Conservation (phyloP, 2,329 filamentous ascomycete species). For the Dactylonectria estremocensis region DNA sequence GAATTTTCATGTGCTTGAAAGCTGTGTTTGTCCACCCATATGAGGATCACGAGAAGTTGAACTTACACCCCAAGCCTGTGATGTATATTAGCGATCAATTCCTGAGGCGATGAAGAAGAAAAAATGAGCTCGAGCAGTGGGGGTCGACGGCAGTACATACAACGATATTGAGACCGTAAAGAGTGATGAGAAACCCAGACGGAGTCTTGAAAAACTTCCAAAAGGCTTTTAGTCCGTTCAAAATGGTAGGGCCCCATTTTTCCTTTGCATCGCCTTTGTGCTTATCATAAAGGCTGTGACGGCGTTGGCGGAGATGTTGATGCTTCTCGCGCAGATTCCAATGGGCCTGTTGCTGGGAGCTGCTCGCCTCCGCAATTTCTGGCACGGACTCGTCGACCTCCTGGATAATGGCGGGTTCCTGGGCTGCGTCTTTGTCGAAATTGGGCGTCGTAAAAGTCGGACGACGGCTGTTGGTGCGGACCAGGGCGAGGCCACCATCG, state of each 20-base stretch:
- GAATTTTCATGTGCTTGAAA: not conserved
- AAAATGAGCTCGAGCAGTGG: no score
- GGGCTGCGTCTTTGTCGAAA: constrained; percentile 9
- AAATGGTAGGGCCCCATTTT: constrained; percentile 44
- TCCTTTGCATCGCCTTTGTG: constrained; percentile 43
- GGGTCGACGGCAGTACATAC: constrained; percentile 29
- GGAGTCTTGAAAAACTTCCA: constrained; percentile 50
- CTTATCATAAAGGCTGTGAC: constrained; percentile 40
- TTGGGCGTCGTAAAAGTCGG: constrained; percentile 26
- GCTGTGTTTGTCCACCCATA: not conserved
- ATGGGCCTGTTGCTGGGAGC: constrained; percentile 20
- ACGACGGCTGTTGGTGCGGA: constrained; percentile 33
- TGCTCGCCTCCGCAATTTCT: not conserved
- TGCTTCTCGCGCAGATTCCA: constrained; percentile 24
- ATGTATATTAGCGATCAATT: constrained; percentile 2
- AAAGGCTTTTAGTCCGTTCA: constrained; percentile 46
- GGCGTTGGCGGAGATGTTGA: constrained; percentile 34
- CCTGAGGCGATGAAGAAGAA: not conserved
- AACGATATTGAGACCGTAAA: constrained; percentile 50
- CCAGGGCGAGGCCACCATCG: constrained; percentile 44
- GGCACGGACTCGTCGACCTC: constrained; percentile 2
- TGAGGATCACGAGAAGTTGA: not conserved
- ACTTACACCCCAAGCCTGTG: constrained; percentile 47
- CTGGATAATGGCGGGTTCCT: constrained; percentile 13
- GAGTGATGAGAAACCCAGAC: constrained; percentile 48